Percentiles rank a stretch among this genome's conserved stretches.
Evolutionary conservation across 2,329 filamentous ascomycete genomes (phyloP).

Genomic region (Aspergillus sp.): DNA sequence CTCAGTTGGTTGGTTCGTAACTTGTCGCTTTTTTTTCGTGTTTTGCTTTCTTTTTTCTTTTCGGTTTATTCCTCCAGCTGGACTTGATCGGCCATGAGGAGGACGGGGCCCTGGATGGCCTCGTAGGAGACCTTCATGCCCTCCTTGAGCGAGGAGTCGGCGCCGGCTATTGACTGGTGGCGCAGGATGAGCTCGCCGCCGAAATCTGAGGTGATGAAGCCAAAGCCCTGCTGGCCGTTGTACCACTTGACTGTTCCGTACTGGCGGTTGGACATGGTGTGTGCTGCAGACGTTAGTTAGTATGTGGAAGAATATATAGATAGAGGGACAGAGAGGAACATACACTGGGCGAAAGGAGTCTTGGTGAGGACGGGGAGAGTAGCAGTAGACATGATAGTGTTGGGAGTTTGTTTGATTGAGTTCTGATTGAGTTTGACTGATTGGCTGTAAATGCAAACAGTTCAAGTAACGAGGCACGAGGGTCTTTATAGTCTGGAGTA

Average conservation of each 20-base stretch:
- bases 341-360: neutral
- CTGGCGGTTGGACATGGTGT: slow-evolving; percentile 1
- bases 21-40: too few species aligned
- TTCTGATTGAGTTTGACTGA: too few species aligned
- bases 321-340: neutral
- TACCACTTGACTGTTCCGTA: slow-evolving; percentile 10
- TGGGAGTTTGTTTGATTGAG: too few species aligned
- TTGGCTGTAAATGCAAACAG: neutral
- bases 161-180: neutral
- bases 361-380: neutral
- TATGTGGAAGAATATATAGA: neutral
- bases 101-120: slow-evolving; percentile 1
- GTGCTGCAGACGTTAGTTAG: neutral
- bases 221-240: slow-evolving; percentile 11
- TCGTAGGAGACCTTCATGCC: slow-evolving; percentile 9
- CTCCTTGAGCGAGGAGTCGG: neutral
- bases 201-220: slow-evolving; percentile 11
- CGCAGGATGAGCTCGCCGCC: slow-evolving; percentile 11
- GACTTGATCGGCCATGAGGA: slow-evolving; percentile 8
- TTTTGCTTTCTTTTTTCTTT: too few species aligned
- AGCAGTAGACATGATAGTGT: too few species aligned
- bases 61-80: neutral
- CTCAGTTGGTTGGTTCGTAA: too few species aligned
- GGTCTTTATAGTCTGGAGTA: neutral
- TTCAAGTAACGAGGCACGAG: neutral